phyloP scores from a whole-genome alignment of 495 filamentous ascomycete genomes.

The Penicillium samsonianum region DNA sequence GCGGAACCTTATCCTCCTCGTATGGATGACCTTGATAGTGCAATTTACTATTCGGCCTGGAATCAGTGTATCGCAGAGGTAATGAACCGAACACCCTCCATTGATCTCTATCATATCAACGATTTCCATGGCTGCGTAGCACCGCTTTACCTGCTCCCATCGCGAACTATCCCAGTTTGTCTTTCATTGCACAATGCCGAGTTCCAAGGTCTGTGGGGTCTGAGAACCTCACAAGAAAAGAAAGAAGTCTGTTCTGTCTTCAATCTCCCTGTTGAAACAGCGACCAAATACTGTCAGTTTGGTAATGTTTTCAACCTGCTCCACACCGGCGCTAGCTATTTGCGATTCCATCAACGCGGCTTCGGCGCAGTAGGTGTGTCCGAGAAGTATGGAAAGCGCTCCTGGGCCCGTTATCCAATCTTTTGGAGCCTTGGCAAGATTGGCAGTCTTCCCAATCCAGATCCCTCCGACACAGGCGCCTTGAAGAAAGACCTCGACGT shows the following conservation, averaged over 20 bases:
- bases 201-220: slow-evolving; percentile 76
- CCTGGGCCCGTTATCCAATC: slow-evolving; percentile 73
- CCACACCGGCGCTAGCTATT: slow-evolving; percentile 70
- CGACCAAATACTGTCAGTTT: slow-evolving; percentile 63
- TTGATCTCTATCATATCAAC: slow-evolving; percentile 79
- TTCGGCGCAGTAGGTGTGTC: slow-evolving; percentile 79
- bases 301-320: slow-evolving; percentile 70
- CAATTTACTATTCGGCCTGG: slow-evolving; percentile 73
- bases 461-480: slow-evolving; percentile 66
- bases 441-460: slow-evolving; percentile 72
- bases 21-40: slow-evolving; percentile 73
- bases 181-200: slow-evolving; percentile 66
- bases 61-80: slow-evolving; percentile 68
- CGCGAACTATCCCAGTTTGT: slow-evolving; percentile 52
- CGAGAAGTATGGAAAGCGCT: slow-evolving; percentile 73
- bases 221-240: slow-evolving; percentile 64
- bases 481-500: slow-evolving; percentile 35
- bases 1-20: slow-evolving; percentile 68
- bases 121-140: slow-evolving; percentile 77
- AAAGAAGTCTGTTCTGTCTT: slow-evolving; percentile 72
- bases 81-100: slow-evolving; percentile 57
- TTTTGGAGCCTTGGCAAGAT: slow-evolving; percentile 75
- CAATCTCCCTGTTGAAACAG: slow-evolving; percentile 52
- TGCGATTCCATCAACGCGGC: slow-evolving; percentile 71
- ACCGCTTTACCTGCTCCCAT: slow-evolving; percentile 67